These are phyloP conservation scores for Chaetomium fimeti DNA, from an alignment of 495 filamentous ascomycete genomes.

Conservation along the genomic window DNA sequence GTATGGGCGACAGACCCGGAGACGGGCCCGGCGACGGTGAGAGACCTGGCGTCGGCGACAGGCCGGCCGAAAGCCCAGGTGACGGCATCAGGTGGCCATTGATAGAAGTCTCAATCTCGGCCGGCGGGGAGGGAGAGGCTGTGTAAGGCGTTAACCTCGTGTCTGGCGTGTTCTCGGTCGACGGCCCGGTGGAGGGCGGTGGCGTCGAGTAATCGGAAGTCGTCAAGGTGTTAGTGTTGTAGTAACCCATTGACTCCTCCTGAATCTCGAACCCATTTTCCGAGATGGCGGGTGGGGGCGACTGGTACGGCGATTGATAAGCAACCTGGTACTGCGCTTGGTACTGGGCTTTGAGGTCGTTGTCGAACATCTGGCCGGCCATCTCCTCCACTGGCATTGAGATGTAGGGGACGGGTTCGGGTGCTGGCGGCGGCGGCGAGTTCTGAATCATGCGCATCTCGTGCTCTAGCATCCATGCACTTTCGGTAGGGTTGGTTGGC, in stretches of 20 bases:
- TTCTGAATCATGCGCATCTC: constrained; percentile 44
- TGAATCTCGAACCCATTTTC: constrained; percentile 7
- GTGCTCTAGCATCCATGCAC: constrained; percentile 39
- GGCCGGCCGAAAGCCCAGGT: constrained; percentile 14
- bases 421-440: constrained; percentile 34
- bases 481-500: constrained; percentile 44
- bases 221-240: constrained; percentile 20
- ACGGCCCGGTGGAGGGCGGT: constrained; percentile 43
- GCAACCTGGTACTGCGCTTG: constrained; percentile 14
- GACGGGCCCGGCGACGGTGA: constrained; percentile 9
- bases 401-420: neutral
- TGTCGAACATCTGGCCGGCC: constrained; percentile 5
- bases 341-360: neutral
- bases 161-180: constrained; percentile 44
- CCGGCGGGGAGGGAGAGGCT: constrained; percentile 40
- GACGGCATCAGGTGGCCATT: constrained; percentile 23
- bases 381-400: constrained; percentile 14
- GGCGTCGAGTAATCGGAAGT: constrained; percentile 43
- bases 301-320: constrained; percentile 18
- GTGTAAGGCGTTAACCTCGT: constrained; percentile 40
- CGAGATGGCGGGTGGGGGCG: neutral
- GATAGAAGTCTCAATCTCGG: constrained; percentile 21
- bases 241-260: constrained; percentile 11
- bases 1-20: neutral
- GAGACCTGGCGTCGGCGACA: neutral